Evolutionary conservation across 805 yeast species (phyloP).

Genomic region (Ogataea saltuana): DNA sequence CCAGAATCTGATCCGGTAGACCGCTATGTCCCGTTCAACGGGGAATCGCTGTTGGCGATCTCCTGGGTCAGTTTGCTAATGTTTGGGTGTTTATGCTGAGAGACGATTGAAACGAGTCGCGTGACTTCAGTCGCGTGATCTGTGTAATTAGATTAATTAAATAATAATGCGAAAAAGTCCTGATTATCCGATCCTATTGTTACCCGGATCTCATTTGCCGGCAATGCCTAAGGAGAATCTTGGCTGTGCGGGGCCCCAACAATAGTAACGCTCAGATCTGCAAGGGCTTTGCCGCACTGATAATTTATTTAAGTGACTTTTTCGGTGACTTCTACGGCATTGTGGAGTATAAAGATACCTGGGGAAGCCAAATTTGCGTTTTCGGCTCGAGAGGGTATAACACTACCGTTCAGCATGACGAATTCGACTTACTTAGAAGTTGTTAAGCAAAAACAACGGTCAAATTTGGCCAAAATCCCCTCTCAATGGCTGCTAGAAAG

Average conservation of each 20-base stretch:
- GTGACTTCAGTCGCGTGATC: not conserved
- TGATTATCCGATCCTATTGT: no score
- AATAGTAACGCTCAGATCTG: no score
- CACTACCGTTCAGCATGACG: slow-evolving; percentile 1
- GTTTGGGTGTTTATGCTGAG: slow-evolving; percentile 11
- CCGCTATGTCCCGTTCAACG: slow-evolving; percentile 18
- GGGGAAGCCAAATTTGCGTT: not conserved
- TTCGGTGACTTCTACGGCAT: slow-evolving; percentile 2
- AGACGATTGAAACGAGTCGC: not conserved
- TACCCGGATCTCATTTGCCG: no score
- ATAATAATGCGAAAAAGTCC: no score
- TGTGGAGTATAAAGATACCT: not conserved
- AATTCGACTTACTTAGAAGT: slow-evolving; percentile 20
- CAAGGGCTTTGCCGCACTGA: no score
- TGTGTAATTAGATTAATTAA: not conserved
- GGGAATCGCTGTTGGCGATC: slow-evolving; percentile 12
- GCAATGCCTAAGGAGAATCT: no score
- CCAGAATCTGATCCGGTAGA: slow-evolving; percentile 16
- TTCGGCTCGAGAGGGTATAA: not conserved
- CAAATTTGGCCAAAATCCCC: slow-evolving; percentile 29
- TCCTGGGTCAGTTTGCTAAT: slow-evolving; percentile 8
- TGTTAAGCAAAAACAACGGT: slow-evolving; percentile 21
- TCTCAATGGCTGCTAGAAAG: slow-evolving; percentile 28
- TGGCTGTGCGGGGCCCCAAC: no score
- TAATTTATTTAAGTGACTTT: not conserved